Base-by-base conservation (phyloP, 352 stramenopile species). In the Vaucheria bursata region DNA sequence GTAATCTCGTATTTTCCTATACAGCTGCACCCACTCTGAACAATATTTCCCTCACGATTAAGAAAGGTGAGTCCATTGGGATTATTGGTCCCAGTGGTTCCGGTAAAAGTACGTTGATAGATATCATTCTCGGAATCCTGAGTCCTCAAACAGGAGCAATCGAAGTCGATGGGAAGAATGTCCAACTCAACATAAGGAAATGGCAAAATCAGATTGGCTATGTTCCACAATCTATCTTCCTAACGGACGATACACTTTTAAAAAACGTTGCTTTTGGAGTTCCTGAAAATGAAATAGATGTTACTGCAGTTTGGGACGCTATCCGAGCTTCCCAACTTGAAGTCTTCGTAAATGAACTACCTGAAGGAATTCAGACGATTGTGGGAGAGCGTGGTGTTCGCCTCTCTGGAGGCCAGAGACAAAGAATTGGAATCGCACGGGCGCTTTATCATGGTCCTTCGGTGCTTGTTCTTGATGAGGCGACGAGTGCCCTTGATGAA, bases 381-480 rank as follows among this genome's bases (percentile, higher is more conserved):
- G 5, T 70, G 59, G 59, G 59, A 5, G 5, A 70, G 59, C 59
- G 59, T 29, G 59, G 59, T 36, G 75, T 77, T 33, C 79, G 79
- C 66, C 80, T 86, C 34, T 85, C 79, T 8, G 78, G 82, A 12
- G 81, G 81, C 25, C 79, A 85, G 40, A 74, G 78, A 71, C 81
- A 85, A 76, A 29, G 59, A 33, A 76, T 85, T 32, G 81, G 76
- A 6, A 85, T 85, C 52, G 81, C 81, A 25, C 73, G 81, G 39
- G 81, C 82, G 68, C 49, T 86, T 59, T 32, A 85, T 31, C 66
- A 79, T 31, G 31, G 67, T 33, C 83, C 83, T 12, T 74, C 75
- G 18, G 59, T 85, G 34, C 34, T 86, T 33, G 68, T 85, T 39
- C 68, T 86, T 18, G 83, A 86, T 38, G 81, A 86, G 37, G 83